phyloP scores from a whole-genome alignment of 495 filamentous ascomycete genomes.

The Daldinia childiae region DNA sequence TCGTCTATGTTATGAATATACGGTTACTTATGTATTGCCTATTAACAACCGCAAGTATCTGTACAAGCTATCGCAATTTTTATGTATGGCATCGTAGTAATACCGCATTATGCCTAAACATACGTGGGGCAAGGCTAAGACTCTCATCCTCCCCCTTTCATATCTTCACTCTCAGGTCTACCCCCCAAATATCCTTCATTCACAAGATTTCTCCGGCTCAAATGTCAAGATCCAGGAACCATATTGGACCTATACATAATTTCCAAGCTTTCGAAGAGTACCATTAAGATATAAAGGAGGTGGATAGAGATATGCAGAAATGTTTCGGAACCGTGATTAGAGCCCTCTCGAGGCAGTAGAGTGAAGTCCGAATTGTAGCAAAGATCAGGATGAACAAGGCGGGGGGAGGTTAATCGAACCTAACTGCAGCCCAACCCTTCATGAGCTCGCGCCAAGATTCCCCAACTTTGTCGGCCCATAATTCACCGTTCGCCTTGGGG shows the following conservation, averaged over 20 bases:
- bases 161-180: background rate
- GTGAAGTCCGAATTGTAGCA: background rate
- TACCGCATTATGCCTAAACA: background rate
- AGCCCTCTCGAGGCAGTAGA: background rate
- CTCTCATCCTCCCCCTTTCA: background rate
- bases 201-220: background rate
- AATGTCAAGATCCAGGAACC: background rate
- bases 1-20: background rate
- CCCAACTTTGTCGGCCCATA: slow-evolving; percentile 32
- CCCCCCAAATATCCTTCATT: background rate
- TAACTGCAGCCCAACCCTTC: slow-evolving; percentile 37
- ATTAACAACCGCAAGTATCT: background rate
- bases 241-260: background rate
- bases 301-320: background rate
- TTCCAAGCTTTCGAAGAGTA: background rate
- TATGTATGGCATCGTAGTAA: background rate
- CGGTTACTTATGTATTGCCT: background rate
- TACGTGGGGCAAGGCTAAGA: background rate
- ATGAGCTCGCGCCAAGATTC: slow-evolving; percentile 41
- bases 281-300: background rate
- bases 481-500: slow-evolving; percentile 25
- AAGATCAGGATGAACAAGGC: background rate
- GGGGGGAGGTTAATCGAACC: slow-evolving; percentile 28
- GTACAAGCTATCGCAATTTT: background rate
- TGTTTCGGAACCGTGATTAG: background rate